Evolutionary conservation across 495 filamentous ascomycete genomes (phyloP).

Genomic region (Sporormia fimetaria): DNA sequence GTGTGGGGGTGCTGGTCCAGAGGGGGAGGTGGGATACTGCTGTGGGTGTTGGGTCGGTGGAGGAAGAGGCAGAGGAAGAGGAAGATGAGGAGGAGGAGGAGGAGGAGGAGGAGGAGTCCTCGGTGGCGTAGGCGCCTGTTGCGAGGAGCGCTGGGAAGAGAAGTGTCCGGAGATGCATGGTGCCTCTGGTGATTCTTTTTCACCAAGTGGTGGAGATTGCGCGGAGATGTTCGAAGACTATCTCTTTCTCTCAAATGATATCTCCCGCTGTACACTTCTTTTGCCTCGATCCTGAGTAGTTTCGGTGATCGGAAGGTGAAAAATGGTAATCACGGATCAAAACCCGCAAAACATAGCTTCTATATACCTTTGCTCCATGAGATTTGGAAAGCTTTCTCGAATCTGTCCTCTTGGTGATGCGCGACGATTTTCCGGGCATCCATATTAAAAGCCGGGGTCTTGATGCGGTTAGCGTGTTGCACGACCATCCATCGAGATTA

Average conservation of each 20-base stretch:
- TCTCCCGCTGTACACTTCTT: too few relatives aligned
- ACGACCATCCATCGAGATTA: slow-evolving; percentile 9
- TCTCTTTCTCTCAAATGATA: too few relatives aligned
- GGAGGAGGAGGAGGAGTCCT: slow-evolving; percentile 5
- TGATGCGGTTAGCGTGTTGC: too few relatives aligned
- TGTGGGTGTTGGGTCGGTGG: slow-evolving; percentile 4
- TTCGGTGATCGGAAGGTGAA: not conserved
- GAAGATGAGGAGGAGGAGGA: slow-evolving; percentile 4
- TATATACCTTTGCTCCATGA: slow-evolving; percentile 11
- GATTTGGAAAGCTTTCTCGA: slow-evolving; percentile 2
- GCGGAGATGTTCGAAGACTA: not conserved
- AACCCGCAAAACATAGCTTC: slow-evolving; percentile 1
- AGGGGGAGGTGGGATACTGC: slow-evolving; percentile 14
- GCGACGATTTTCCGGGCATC: slow-evolving; percentile 16
- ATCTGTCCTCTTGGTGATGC: slow-evolving; percentile 11
- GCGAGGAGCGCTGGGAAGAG: slow-evolving; percentile 11
- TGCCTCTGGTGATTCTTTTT: not conserved
- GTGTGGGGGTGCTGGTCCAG: slow-evolving; percentile 4
- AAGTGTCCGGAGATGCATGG: slow-evolving; percentile 13
- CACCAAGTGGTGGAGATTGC: not conserved
- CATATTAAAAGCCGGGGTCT: slow-evolving; percentile 15
- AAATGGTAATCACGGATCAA: not conserved
- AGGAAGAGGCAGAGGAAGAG: not conserved
- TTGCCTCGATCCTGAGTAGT: too few relatives aligned
- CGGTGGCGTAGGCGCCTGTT: slow-evolving; percentile 3